Evolutionary conservation across 139 green algal genomes (phyloP), one percentile per base, ranked within the genome.

Genomic region (Coelastrella sp.): DNA sequence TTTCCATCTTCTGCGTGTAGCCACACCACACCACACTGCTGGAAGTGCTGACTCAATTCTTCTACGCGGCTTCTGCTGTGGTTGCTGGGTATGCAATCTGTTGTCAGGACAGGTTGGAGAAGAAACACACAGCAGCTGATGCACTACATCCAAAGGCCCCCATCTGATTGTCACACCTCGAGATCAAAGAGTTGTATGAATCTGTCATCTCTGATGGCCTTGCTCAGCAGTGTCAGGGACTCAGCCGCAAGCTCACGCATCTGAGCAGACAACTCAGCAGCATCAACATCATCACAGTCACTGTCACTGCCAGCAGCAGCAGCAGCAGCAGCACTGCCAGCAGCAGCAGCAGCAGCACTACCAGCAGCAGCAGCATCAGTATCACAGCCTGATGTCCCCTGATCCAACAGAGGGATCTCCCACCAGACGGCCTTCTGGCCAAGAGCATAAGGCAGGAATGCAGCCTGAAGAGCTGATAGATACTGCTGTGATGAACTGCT

Each of bases 341-440:
- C 27, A 17, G 30, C 62, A 27, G 62, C 41, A 27, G n/a, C 4
- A 17, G 21, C 21, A 25, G n/a, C 30, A 7, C 9, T 57, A 5
- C 35, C 32, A 45, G 25, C 23, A 37, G 21, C 68, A 21, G 5
- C 41, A 23, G 62, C 21, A 45, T 17, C 41, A 13, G 27, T n/a
- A 4, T 63, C 23, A 45, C 53, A 9, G 30, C 2, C 27, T 71
- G 27, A 17, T 41, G 90, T 86, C 40, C 94, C 94, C 27, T 89
- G 94, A 92, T 25, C 97, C 88, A 23, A 73, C 71, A 57, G 15
- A 13, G 53, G 53, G 53, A 64, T 64, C 62, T 99, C 93, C 96
- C 96, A 99, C 96, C 96, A 99, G 19, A 90, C 19, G 17, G 66
- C 74, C 88, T 99, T 99, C 76, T 92, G 91, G n/a, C 88, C 94